Evolutionary conservation across 306 rosid genomes (phyloP).

Genomic region (Lagenaria siceraria): DNA sequence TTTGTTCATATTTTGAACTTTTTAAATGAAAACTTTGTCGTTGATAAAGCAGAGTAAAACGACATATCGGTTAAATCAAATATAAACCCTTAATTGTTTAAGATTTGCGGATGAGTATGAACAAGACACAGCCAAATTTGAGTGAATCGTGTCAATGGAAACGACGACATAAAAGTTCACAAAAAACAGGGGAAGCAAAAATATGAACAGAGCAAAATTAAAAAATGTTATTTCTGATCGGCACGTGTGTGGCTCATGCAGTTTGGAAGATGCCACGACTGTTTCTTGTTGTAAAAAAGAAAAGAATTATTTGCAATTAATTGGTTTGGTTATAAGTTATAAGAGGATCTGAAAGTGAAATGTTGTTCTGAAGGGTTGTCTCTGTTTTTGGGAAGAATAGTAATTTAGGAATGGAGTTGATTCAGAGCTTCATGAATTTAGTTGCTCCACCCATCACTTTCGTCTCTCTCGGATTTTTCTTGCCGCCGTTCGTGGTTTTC

Average conservation of each 20-base stretch:
- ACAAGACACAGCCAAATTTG: not conserved
- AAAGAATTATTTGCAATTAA: too few species aligned
- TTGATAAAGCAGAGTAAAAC: too few species aligned
- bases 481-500: slow-evolving; percentile 35
- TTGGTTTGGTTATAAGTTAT: too few species aligned
- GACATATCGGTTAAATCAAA: too few species aligned
- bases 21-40: too few species aligned
- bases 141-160: not conserved
- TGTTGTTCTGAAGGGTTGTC: not conserved
- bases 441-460: slow-evolving; percentile 44
- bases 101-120: too few species aligned
- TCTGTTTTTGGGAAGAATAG: not conserved
- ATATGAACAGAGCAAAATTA: not conserved
- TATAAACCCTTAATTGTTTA: too few species aligned
- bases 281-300: too few species aligned
- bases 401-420: slow-evolving; percentile 13
- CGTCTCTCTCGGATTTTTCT: slow-evolving; percentile 30
- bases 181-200: not conserved
- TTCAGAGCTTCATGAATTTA: slow-evolving; percentile 35
- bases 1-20: too few species aligned
- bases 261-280: not conserved
- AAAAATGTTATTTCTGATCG: not conserved
- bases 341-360: not conserved
- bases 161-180: not conserved
- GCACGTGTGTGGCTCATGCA: not conserved